Conservation (phyloP, 352 stramenopile genomes). For the Pythium grandisporangium region DNA sequence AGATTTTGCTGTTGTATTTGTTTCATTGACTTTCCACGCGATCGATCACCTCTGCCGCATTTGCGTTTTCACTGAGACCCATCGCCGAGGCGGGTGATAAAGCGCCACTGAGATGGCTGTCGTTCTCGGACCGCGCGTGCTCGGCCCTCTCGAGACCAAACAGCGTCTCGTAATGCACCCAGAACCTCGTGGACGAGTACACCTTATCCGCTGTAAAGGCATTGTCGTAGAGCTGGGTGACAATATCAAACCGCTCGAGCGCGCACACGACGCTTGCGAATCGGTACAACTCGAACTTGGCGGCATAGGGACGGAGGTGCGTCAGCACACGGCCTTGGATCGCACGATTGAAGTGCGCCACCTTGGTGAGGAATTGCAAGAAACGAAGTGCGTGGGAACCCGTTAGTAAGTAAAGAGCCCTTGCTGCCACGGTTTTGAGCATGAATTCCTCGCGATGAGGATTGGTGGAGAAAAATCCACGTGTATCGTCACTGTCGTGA, state of each 20-base stretch:
- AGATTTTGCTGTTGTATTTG: too few relatives aligned
- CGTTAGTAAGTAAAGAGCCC: constrained; percentile 48
- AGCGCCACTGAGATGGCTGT: too few relatives aligned
- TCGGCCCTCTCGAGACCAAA: constrained; percentile 24
- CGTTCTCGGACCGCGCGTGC: too few relatives aligned
- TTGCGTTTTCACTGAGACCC: too few relatives aligned
- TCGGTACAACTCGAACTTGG: constrained; percentile 36
- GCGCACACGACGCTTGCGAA: constrained; percentile 32
- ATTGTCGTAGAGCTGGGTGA: constrained; percentile 24
- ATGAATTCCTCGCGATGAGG: too few relatives aligned
- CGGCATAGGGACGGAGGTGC: constrained; percentile 31
- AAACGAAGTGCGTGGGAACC: constrained; percentile 43
- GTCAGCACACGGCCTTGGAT: constrained; percentile 35
- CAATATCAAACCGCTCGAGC: constrained; percentile 29
- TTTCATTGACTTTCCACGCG: too few relatives aligned
- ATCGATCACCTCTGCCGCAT: too few relatives aligned
- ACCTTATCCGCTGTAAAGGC: constrained; percentile 18
- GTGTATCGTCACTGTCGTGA: neutral
- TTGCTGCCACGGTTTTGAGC: constrained; percentile 4
- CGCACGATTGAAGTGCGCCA: constrained; percentile 44
- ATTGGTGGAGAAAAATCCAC: too few relatives aligned
- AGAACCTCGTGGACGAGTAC: constrained; percentile 23
- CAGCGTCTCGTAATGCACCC: constrained; percentile 36
- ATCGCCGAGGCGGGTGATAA: too few relatives aligned
- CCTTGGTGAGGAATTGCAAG: constrained; percentile 62